Evolutionary conservation across 2,329 filamentous ascomycete species (phyloP), one percentile per base, ranked within the genome.

Genomic region (Paracamarosporium sp.): DNA sequence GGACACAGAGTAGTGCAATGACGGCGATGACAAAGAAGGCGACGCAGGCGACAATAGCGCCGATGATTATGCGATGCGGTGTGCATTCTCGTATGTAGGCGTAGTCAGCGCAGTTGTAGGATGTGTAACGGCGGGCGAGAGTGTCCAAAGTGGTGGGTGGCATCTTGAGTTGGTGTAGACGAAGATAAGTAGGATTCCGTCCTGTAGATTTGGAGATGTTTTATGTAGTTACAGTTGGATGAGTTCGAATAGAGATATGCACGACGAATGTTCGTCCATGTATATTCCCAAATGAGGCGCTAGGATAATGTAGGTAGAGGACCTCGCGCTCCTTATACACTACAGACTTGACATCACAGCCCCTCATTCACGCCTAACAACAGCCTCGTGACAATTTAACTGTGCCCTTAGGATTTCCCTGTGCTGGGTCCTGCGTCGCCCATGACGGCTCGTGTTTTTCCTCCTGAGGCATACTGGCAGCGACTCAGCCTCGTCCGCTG

Each of bases 61-160:
- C 54, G 28, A 70, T 36, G 53, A 62, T 50, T 47, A 58, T 67
- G 50, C 68, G 68, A 45, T 71, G 63, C 7, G 62, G 62, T 13
- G 38, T 33, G 57, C 59, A 57, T 7, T 55, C 61, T 22, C 24
- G 33, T 13, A 59, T 59, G 30, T 59, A 55, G 51, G 61, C 53
- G 47, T 57, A 61, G 24, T 50, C 53, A 41, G 52, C 45, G 58
- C 57, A 65, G 41, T 55, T 43, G 36, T 53, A 56, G 38, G 60
- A 59, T 17, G 31, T n/a, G 38, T 31, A 45, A 47, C 56, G 53
- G 52, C 47, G 52, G 47, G 43, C 27, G 31, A 50, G 55, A 15
- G 30, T 20, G 35, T 20, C 8, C 13, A n/a, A 15, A 6, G 30
- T 48, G 30, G 47, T 50, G 22, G 33, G 33, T 7, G 47, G 31